A percentile compares a stretch with the other conserved stretches of the same genome.
These are phyloP conservation scores for Oenanthe javanica DNA, from an alignment of 140 eudicot species.

Conservation along the genomic window DNA sequence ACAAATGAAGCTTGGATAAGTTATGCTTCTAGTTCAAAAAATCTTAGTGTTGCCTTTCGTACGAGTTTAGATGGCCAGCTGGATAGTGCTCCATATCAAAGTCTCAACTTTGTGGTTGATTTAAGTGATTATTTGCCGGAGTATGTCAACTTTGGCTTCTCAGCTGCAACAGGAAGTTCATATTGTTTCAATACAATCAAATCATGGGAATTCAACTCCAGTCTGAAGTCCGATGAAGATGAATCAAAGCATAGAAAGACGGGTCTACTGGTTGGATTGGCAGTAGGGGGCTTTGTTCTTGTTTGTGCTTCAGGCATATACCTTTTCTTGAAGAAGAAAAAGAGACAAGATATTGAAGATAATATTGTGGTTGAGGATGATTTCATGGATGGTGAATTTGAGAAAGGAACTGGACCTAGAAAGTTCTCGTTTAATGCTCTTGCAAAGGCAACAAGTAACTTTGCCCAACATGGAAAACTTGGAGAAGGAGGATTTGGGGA, in stretches of 20 bases:
- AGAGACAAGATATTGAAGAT: not conserved
- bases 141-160: slow-evolving; percentile 24
- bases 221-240: slow-evolving; percentile 1
- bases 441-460: slow-evolving; percentile 24
- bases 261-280: slow-evolving; percentile 12
- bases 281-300: slow-evolving; percentile 10
- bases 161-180: slow-evolving; percentile 14
- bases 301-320: not conserved
- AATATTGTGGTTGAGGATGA: slow-evolving; percentile 7
- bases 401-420: slow-evolving; percentile 32
- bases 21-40: slow-evolving; percentile 14
- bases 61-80: slow-evolving; percentile 13
- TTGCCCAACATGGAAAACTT: slow-evolving; percentile 27
- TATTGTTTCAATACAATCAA: slow-evolving; percentile 5
- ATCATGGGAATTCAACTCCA: slow-evolving; percentile 22
- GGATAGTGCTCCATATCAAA: not conserved
- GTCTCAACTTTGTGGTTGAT: slow-evolving; percentile 19
- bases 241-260: not conserved
- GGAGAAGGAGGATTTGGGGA: slow-evolving; percentile 68
- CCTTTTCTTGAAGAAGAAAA: not conserved
- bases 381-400: slow-evolving; percentile 23
- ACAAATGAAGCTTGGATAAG: slow-evolving; percentile 19
- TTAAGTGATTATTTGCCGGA: slow-evolving; percentile 21
- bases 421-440: slow-evolving; percentile 21
- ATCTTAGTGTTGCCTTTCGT: slow-evolving; percentile 20